These are phyloP conservation scores for Myxozyma vanderwaltii DNA, from an alignment of 805 yeast species.

Conservation along the genomic window DNA sequence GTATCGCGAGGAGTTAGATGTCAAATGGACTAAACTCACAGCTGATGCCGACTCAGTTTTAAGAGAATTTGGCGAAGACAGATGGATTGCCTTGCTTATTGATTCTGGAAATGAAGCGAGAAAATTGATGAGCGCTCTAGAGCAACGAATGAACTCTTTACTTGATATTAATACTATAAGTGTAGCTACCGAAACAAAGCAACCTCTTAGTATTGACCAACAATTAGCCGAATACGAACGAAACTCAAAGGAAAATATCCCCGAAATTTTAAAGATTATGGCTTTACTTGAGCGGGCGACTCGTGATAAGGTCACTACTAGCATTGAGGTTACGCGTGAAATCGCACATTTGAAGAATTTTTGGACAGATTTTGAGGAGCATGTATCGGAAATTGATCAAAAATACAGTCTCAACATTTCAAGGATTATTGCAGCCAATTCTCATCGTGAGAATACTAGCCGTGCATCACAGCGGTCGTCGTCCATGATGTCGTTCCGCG, in stretches of 20 bases:
- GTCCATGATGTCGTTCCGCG: conserved; percentile 12
- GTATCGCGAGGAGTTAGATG: background rate
- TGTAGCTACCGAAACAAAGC: background rate
- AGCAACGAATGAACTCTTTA: conserved; percentile 9
- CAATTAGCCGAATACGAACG: conserved; percentile 10
- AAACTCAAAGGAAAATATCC: background rate
- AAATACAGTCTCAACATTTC: conserved; percentile 16
- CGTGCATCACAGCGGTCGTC: conserved; percentile 22
- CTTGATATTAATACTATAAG: background rate
- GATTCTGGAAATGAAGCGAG: conserved; percentile 19
- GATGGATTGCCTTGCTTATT: conserved; percentile 19
- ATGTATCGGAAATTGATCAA: conserved; percentile 11
- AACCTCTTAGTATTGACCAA: background rate
- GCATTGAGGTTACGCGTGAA: conserved; percentile 11
- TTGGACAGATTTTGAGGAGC: conserved; percentile 26
- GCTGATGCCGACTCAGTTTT: conserved; percentile 1
- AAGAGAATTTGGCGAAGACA: conserved; percentile 26
- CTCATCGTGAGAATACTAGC: background rate
- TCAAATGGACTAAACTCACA: conserved; percentile 17
- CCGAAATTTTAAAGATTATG: conserved; percentile 16
- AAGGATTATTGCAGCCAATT: background rate
- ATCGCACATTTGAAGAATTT: conserved; percentile 12
- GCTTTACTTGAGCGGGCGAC: conserved; percentile 14
- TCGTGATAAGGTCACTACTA: conserved; percentile 13
- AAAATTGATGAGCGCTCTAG: conserved; percentile 15